Evolutionary conservation across 352 stramenopile genomes (phyloP).

Genomic region (Plasmopara halstedii): DNA sequence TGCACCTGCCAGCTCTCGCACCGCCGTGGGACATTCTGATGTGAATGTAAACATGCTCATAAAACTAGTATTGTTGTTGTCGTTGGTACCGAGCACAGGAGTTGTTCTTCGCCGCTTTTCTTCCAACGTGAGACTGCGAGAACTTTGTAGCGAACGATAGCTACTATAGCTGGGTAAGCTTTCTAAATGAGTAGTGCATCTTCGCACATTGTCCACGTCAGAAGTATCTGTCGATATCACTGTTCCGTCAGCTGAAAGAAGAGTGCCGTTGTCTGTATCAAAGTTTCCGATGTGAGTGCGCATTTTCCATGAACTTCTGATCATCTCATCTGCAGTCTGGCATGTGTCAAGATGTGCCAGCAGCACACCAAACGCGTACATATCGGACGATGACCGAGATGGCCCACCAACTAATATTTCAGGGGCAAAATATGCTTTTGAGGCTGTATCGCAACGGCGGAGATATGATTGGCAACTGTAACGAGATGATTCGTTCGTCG

Average conservation of each 20-base stretch:
- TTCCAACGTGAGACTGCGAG: constrained; percentile 17
- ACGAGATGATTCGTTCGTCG: constrained; percentile 27
- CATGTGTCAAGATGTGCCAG: constrained; percentile 50
- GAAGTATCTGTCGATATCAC: constrained; percentile 17
- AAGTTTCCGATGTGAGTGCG: constrained; percentile 32
- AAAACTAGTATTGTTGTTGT: constrained; percentile 32
- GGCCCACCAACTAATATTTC: constrained; percentile 44
- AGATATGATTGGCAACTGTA: constrained; percentile 25
- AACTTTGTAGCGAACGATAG: constrained; percentile 13
- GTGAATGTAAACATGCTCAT: constrained; percentile 65
- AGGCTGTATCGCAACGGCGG: constrained; percentile 20
- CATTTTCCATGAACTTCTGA: constrained; percentile 45
- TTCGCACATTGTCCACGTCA: constrained; percentile 15
- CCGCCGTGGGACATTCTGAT: constrained; percentile 43
- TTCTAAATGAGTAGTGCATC: constrained; percentile 28
- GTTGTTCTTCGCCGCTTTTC: constrained; percentile 28
- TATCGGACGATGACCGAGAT: constrained; percentile 43
- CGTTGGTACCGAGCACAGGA: constrained; percentile 12
- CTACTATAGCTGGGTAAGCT: constrained; percentile 13
- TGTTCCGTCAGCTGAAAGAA: constrained; percentile 24
- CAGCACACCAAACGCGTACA: constrained; percentile 72
- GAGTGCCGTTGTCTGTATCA: constrained; percentile 19
- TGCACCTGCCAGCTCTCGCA: constrained; percentile 48
- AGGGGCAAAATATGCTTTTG: constrained; percentile 41
- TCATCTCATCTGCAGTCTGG: constrained; percentile 56